Base-by-base conservation (phyloP, 257 asterid genomes). In the Knoxia roxburghii region DNA sequence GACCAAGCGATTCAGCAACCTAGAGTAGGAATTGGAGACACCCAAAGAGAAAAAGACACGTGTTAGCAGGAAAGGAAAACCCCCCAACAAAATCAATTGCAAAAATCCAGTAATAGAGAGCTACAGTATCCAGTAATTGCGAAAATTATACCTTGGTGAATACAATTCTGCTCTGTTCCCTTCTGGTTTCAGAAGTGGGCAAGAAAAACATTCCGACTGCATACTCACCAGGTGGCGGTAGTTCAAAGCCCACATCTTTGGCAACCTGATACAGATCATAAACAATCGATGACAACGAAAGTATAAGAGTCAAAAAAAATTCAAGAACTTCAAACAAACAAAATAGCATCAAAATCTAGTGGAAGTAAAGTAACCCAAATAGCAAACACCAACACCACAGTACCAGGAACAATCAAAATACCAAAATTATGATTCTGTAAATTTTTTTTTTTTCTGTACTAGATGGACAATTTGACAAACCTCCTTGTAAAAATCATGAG, bases 1-100 rank as follows among this genome's bases (percentile, higher is more conserved):
- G 99, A 43, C 99, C 99, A 60, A 94, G 99, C 7, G 96, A 90
- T 78, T 94, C 98, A 61, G 99, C 99, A 56, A 94, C 98, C 99
- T 94, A 68, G 51, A 67, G 65, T 63, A 54, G 67, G 51, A 66
- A 50, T 13, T 12, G 18, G 53, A 50, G 74, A 67, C 50, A 63
- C 53, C 29, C 35, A 62, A 57, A 39, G 30, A 24, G 32, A 14
- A 14, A 54, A 65, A 14, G n/a, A 27, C 48, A 48, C 5, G 4
- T 2, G 53, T 20, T 20, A 48, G 23, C 6, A 33, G 46, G 21
- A 9, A 30, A 56, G 27, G 3, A 17, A 15, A 30, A 33, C 9
- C 29, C 2, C 0, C 15, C 0, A 51, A 14, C 49, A 57, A 18
- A 61, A 30, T 12, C 53, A 26, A 57, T 1, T 12, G 12, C 15